Base-by-base conservation (phyloP, 495 filamentous ascomycete genomes). In the Penicillium canescens region DNA sequence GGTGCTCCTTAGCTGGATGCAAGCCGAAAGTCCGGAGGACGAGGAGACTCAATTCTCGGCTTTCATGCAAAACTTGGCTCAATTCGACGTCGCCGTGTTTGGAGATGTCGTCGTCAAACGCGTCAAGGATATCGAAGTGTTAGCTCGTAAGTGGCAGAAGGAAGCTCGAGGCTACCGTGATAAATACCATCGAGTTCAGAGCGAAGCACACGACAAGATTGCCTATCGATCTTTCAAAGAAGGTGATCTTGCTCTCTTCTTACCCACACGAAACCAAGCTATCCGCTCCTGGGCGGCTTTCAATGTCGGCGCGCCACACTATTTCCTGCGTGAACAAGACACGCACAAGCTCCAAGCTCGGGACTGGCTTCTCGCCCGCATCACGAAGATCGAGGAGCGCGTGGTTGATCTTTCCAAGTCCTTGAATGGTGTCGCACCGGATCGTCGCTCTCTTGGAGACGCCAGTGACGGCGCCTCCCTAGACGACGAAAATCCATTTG, bases 401-500 rank as follows among this genome's bases (percentile, higher is more conserved):
- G 88, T 97, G 7, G 94, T 99, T 1, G 92, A 99, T 68, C 75
- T 99, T 1, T 93, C 90, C 36, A 91, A 87, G 65, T 81, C 85
- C 3, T 75, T 90, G 61, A 82, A 83, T 47, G 67, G 66, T 10
- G 62, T 57, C 33, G 85, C 78, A 70, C 67, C 81, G 60, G 85
- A 86, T 49, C 74, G 79, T 39, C 69, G 71, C 41, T 84, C 82
- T 3, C 69, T 83, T 6, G 78, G 75, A 8, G 71, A 76, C 35
- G 70, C 70, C 28, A 82, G 76, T 67, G 84, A 86, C 46, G 80
- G 75, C 12, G 75, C 77, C 16, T 83, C 82, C 5, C 77, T 86
- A n/a, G 91, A 94, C 39, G 92, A 98, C 55, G 94, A 99, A 52
- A 99, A 99, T 65, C 94, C 94, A 2, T 99, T 98, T 61, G 92